Base-by-base conservation (phyloP, 2,329 filamentous ascomycete genomes). In the Microdochium paspali region DNA sequence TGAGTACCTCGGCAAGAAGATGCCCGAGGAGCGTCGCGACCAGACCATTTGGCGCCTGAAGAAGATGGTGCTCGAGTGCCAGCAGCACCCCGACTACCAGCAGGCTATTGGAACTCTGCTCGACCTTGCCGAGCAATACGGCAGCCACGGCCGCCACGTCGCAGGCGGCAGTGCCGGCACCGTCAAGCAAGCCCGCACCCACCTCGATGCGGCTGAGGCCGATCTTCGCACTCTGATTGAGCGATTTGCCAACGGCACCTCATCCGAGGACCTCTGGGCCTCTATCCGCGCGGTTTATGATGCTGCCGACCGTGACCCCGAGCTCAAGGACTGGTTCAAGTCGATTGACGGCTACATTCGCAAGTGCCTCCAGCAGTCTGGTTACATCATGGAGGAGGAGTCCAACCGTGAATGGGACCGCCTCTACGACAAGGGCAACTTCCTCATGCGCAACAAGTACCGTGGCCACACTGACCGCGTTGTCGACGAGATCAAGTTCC, bases 31-130 rank as follows among this genome's bases (percentile, higher is more conserved):
- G 66, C 89, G 93, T 50, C 89, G 90, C 51, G 90, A 97, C 7
- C 90, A 95, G 73, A 84, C 84, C 48, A 84, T 96, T 58, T 95
- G 83, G 79, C 87, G 93, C 31, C 70, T 98, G 55, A 98, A 81
- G 82, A 97, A 97, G 80, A 95, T 97, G 86, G 72, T 98, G 32
- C 82, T 96, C 43, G 93, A 98, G 68, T 90, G 95, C 58, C 93
- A 98, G 70, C 87, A 91, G 48, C 93, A 97, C 61, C 80, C 87
- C 49, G 91, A 98, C 59, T 98, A 97, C 67, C 83, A 90, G 56
- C 79, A 86, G 65, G 93, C 93, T n/a, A 84, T 98, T 53, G 81
- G 90, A 58, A 94, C 91, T 3, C 73, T 98, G 5, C 77, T 98
- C 25, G 74, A 80, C 39, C 74, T 98, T 44, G 90, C 89, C 6